Base-by-base conservation (phyloP, 75 land plant genomes). In the Selaginella tamariscina region DNA sequence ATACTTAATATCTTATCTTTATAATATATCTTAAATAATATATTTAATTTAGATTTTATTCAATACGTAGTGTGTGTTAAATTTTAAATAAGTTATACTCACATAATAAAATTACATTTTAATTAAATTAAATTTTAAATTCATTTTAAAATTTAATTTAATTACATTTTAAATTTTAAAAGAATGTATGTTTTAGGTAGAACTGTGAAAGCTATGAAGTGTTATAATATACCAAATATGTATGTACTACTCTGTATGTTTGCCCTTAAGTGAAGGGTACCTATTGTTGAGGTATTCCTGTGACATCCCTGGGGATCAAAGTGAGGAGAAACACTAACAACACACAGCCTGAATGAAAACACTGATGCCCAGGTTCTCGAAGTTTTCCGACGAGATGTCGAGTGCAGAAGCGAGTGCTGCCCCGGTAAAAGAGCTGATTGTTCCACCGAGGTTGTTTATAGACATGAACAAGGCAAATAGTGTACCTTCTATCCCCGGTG, bases 231-330 rank as follows among this genome's bases (percentile, higher is more conserved):
- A 5, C 49, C 15, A 15, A 5, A 5, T 39, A 5, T 39, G 15
- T 39, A 5, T 39, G 49, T 39, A 39, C 15, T 39, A 39, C 11
- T 39, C 15, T 39, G 15, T 15, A 39, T 39, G 15, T 39, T 39
- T 15, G 5, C 49, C 15, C 15, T 39, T 39, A 39, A 39, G 49
- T 5, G 15, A 5, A 5, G 49, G 5, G 49, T 39, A 15, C 15
- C n/a, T n/a, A n/a, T n/a, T n/a, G n/a, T 5, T 5, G 62, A n/a
- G 21, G 18, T n/a, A 27, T 26, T 59, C 26, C 62, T 23, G 83
- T 83, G 2, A 83, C 85, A 64, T 74, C 83, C 67, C 73, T 71
- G 56, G 91, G 91, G 49, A 87, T 80, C 70, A 82, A 68, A 72
- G 73, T 78, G 33, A 87, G 77, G 71, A 87, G 78, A 2, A 55